Percentiles rank a stretch among this genome's conserved stretches.
These are phyloP conservation scores for Penicillium italicum DNA, from an alignment of 2,329 filamentous ascomycete genomes.

Conservation along the genomic window DNA sequence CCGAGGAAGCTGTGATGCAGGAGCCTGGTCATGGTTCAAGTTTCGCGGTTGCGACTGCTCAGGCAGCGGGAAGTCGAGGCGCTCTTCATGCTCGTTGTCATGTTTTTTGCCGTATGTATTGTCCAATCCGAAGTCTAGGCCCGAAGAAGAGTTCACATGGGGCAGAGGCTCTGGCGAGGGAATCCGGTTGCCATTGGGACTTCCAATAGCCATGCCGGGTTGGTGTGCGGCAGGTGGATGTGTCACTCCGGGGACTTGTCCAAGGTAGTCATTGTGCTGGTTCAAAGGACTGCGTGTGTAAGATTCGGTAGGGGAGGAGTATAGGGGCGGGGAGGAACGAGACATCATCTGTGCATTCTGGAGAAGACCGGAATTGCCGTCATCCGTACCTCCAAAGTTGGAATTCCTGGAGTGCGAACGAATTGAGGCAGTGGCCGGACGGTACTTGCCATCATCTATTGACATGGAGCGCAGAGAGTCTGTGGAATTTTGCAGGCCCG, in stretches of 20 bases:
- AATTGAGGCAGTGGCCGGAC: constrained; percentile 52
- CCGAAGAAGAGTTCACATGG: constrained; percentile 9
- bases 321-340: constrained; percentile 46
- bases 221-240: constrained; percentile 12
- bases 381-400: constrained; percentile 40
- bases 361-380: constrained; percentile 52
- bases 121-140: constrained; percentile 21
- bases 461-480: constrained; percentile 85
- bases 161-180: constrained; percentile 13
- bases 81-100: constrained; percentile 11
- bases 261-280: constrained; percentile 17
- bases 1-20: constrained; percentile 27
- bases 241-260: constrained; percentile 8
- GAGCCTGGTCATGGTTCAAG: constrained; percentile 16
- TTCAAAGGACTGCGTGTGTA: background rate
- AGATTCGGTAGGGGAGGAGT: constrained; percentile 20
- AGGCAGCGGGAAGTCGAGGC: constrained; percentile 22
- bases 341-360: constrained; percentile 59
- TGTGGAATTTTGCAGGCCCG: constrained; percentile 69
- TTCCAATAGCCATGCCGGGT: constrained; percentile 14
- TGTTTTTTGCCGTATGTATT: background rate
- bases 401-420: constrained; percentile 42
- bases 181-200: constrained; percentile 8
- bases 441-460: constrained; percentile 81
- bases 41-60: constrained; percentile 17